phyloP scores from a whole-genome alignment of 148 eudicot species.

The Agrostemma githago region DNA sequence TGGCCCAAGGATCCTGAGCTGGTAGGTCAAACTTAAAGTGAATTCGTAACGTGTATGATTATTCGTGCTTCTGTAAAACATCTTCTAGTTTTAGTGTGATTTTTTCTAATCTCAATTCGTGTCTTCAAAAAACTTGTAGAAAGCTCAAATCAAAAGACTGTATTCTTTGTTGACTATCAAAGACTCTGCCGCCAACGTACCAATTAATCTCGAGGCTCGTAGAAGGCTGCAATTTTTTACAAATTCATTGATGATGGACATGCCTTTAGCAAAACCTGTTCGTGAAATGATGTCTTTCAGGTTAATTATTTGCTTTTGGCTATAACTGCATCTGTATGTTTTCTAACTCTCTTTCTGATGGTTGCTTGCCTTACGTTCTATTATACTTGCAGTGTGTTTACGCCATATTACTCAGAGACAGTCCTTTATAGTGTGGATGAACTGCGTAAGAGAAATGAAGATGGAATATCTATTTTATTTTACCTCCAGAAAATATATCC shows the following conservation, averaged over 20 bases:
- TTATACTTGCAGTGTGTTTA: constrained; percentile 68
- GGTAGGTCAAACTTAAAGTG: constrained; percentile 37
- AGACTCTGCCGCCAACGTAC: constrained; percentile 84
- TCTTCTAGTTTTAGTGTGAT: neutral
- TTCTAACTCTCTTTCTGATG: neutral
- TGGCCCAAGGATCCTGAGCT: constrained; percentile 85
- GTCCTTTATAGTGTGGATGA: constrained; percentile 86
- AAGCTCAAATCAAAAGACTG: constrained; percentile 64
- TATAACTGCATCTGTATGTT: neutral
- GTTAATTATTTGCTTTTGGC: constrained; percentile 27
- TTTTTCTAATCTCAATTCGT: neutral
- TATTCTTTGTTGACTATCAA: constrained; percentile 78
- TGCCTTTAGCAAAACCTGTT: constrained; percentile 70
- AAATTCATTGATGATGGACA: constrained; percentile 91
- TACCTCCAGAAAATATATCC: constrained; percentile 98
- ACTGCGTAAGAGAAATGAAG: constrained; percentile 85
- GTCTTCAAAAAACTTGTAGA: constrained; percentile 37
- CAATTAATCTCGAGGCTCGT: constrained; percentile 85
- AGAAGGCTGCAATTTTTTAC: constrained; percentile 84
- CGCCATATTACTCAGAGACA: constrained; percentile 90
- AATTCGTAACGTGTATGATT: neutral
- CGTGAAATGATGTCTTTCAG: constrained; percentile 94
- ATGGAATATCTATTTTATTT: constrained; percentile 87
- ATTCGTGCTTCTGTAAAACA: no score
- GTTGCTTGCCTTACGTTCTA: neutral